phyloP scores from a whole-genome alignment of 495 filamentous ascomycete genomes.

The Letharia columbiana region DNA sequence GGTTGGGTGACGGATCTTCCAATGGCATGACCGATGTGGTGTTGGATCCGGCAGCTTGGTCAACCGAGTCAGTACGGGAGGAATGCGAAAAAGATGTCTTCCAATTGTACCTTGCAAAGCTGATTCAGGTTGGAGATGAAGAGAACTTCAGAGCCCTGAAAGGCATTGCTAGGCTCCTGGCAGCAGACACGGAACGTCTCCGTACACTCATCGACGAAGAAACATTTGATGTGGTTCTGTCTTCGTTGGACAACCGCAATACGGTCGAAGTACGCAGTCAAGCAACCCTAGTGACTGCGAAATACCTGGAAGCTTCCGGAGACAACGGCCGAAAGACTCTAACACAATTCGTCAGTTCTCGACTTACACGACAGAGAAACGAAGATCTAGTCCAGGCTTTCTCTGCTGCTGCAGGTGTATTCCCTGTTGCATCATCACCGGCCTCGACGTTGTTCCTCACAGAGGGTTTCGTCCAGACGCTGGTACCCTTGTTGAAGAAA shows the following conservation, averaged over 20 bases:
- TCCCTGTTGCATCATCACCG: slow-evolving; percentile 68
- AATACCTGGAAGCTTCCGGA: slow-evolving; percentile 68
- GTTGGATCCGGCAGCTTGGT: slow-evolving; percentile 51
- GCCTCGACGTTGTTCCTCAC: slow-evolving; percentile 70
- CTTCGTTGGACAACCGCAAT: slow-evolving; percentile 68
- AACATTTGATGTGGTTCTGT: slow-evolving; percentile 68
- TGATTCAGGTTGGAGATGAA: slow-evolving; percentile 54
- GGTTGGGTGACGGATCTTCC: slow-evolving; percentile 51
- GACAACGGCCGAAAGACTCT: slow-evolving; percentile 58
- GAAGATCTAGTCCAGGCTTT: slow-evolving; percentile 67
- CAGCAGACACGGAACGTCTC: slow-evolving; percentile 49
- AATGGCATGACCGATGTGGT: slow-evolving; percentile 49
- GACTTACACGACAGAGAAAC: slow-evolving; percentile 42
- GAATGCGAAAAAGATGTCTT: slow-evolving; percentile 54
- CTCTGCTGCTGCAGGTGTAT: slow-evolving; percentile 77
- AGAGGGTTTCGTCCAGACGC: slow-evolving; percentile 64
- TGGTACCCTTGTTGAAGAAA: slow-evolving; percentile 62
- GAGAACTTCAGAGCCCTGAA: slow-evolving; percentile 52
- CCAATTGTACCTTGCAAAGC: slow-evolving; percentile 53
- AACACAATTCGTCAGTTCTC: slow-evolving; percentile 53
- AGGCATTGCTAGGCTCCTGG: slow-evolving; percentile 53
- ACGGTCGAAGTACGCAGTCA: slow-evolving; percentile 58
- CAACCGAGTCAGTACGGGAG: slow-evolving; percentile 39
- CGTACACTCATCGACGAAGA: slow-evolving; percentile 65
- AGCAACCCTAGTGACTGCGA: slow-evolving; percentile 65